Conservation (phyloP, 345 rosid species). For the Salix brachista region DNA sequence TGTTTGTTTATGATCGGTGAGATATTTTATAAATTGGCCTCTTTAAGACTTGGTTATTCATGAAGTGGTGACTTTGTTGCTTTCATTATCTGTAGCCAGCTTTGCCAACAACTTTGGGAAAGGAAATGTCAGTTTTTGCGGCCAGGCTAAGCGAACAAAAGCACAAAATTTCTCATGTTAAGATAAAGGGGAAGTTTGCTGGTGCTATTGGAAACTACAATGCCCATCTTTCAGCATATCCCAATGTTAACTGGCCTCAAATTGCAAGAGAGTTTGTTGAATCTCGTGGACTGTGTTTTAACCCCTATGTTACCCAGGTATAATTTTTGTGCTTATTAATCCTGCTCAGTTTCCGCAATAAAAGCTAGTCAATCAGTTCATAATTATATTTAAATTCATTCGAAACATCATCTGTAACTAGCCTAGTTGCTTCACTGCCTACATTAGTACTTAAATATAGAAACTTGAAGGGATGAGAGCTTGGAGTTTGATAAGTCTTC, state of each 20-base stretch:
- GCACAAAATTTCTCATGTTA: slow-evolving; percentile 60
- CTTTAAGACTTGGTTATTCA: not conserved
- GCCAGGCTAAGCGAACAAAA: slow-evolving; percentile 76
- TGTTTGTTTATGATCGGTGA: not conserved
- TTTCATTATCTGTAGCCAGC: slow-evolving; percentile 61
- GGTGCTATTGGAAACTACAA: slow-evolving; percentile 98
- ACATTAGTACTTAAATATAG: not conserved
- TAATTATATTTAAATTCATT: not conserved
- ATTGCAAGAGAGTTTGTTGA: slow-evolving; percentile 75
- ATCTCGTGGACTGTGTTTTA: slow-evolving; percentile 78
- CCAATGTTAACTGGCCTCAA: slow-evolving; percentile 64
- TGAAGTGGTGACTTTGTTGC: not conserved
- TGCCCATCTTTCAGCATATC: slow-evolving; percentile 88
- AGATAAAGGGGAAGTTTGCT: slow-evolving; percentile 87
- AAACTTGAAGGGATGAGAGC: not conserved
- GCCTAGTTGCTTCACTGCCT: not conserved
- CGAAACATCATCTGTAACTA: not conserved
- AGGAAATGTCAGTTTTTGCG: slow-evolving; percentile 93
- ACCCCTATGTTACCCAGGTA: slow-evolving; percentile 92
- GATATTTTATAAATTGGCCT: not conserved
- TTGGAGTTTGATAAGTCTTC: not conserved
- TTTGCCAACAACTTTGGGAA: slow-evolving; percentile 88
- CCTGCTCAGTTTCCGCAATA: not conserved
- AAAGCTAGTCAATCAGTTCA: not conserved
- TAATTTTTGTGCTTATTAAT: not conserved